Conservation (phyloP, 78 protist species). For the Thecamonas trahens region DNA sequence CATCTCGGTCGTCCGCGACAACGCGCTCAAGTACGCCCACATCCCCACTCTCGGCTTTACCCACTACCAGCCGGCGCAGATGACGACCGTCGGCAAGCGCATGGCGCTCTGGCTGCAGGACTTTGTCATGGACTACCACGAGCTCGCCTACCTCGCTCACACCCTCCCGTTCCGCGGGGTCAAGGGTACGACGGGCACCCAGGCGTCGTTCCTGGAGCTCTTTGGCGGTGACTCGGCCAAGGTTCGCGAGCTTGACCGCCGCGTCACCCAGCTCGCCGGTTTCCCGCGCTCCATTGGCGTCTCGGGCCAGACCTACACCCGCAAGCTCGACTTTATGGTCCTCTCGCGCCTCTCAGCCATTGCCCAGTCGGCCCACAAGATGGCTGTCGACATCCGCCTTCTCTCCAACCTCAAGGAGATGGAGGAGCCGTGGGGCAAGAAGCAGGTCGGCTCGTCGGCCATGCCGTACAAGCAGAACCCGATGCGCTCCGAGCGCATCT, state of each 20-base stretch:
- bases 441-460: constrained; percentile 52
- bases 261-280: constrained; percentile 26
- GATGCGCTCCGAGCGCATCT: constrained; percentile 20
- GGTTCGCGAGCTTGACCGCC: constrained; percentile 18
- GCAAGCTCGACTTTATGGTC: constrained; percentile 31
- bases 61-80: constrained; percentile 56
- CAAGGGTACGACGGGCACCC: constrained; percentile 71
- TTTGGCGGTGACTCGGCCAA: constrained; percentile 39
- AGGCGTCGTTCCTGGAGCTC: constrained; percentile 51
- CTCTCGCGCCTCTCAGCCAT: constrained; percentile 1
- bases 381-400: constrained; percentile 56
- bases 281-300: constrained; percentile 5
- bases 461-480: constrained; percentile 72
- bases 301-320: constrained; percentile 55
- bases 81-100: constrained; percentile 58
- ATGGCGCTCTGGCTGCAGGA: constrained; percentile 54
- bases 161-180: constrained; percentile 47
- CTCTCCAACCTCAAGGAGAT: constrained; percentile 42
- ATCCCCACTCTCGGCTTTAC: constrained; percentile 49
- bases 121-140: constrained; percentile 20
- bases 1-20: constrained; percentile 8
- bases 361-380: constrained; percentile 22
- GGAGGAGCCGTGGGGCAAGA: constrained; percentile 54
- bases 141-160: constrained; percentile 1
- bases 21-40: constrained; percentile 20